Percentiles rank a stretch among this genome's conserved stretches.
phyloP scores from a whole-genome alignment of 306 rosid genomes.

The Argentina anserina region DNA sequence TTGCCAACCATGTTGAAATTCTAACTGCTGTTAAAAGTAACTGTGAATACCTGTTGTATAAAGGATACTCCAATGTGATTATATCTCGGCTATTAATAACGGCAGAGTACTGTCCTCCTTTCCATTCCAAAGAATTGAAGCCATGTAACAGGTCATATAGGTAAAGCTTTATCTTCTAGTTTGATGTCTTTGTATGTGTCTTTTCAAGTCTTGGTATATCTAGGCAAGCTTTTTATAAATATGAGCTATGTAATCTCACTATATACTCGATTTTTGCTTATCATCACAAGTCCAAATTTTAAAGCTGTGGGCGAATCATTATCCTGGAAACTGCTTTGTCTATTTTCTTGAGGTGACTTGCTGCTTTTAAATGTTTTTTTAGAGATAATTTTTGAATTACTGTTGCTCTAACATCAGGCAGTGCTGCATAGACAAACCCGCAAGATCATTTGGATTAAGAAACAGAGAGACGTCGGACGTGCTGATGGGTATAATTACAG shows the following conservation, averaged over 20 bases:
- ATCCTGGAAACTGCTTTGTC: neutral
- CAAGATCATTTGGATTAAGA: neutral
- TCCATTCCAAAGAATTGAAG: slow-evolving; percentile 4
- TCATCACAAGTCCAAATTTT: neutral
- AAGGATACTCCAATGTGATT: neutral
- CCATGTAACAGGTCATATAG: neutral
- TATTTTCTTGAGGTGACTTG: neutral
- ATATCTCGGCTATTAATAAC: slow-evolving; percentile 1
- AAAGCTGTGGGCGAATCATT: neutral
- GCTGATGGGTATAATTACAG: too few species aligned
- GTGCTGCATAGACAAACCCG: neutral
- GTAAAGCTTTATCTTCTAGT: neutral
- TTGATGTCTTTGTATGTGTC: neutral
- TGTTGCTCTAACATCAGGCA: neutral
- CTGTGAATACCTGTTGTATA: neutral
- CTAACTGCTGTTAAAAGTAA: neutral
- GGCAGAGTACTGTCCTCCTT: neutral
- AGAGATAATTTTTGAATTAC: neutral
- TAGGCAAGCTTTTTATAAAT: neutral
- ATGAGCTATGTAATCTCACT: neutral
- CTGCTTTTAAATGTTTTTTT: neutral
- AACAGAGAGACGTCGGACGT: too few species aligned
- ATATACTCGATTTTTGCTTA: neutral
- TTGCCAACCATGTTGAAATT: neutral
- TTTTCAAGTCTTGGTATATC: neutral